phyloP scores from a whole-genome alignment of 495 filamentous ascomycete species.

The Hypoxylon lienhwacheense region DNA sequence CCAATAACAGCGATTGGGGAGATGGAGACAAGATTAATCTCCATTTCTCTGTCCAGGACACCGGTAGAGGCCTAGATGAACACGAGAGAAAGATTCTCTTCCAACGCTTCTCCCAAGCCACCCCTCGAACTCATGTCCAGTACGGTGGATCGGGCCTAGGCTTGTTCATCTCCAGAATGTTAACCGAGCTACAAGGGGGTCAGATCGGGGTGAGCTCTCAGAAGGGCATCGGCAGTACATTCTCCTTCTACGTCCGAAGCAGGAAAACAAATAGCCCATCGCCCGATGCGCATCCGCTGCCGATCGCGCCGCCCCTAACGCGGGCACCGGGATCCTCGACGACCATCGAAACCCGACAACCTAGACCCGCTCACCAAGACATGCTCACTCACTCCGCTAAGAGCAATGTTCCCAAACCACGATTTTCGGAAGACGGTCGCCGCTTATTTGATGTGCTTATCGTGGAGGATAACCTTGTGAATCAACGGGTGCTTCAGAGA shows the following conservation, averaged over 20 bases:
- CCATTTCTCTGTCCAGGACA: constrained; percentile 75
- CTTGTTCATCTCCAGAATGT: constrained; percentile 75
- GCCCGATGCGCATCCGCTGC: constrained; percentile 21
- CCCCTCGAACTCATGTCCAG: constrained; percentile 72
- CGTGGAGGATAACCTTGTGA: constrained; percentile 85
- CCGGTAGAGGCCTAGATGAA: constrained; percentile 72
- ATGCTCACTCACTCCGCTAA: constrained; percentile 7
- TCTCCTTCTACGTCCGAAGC: constrained; percentile 73
- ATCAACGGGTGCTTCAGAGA: constrained; percentile 71
- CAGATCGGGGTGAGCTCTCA: constrained; percentile 78
- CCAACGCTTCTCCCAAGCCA: constrained; percentile 77
- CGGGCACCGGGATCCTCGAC: constrained; percentile 37
- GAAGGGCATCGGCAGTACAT: constrained; percentile 74
- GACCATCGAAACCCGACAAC: constrained; percentile 30
- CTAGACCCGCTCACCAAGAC: constrained; percentile 13
- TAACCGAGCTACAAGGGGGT: constrained; percentile 81
- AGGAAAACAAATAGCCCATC: constrained; percentile 35
- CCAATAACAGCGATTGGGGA: constrained; percentile 66
- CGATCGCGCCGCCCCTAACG: constrained; percentile 34
- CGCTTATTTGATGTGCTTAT: constrained; percentile 59
- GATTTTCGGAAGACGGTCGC: constrained; percentile 37
- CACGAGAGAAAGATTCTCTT: constrained; percentile 76
- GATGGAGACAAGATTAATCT: constrained; percentile 67
- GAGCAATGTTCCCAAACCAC: constrained; percentile 18
- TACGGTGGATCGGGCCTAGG: constrained; percentile 85